A percentile compares a stretch with the other conserved stretches of the same genome.
These are phyloP conservation scores for Trichophyton rubrum DNA, from an alignment of 2,329 filamentous ascomycete species.

Conservation along the genomic window DNA sequence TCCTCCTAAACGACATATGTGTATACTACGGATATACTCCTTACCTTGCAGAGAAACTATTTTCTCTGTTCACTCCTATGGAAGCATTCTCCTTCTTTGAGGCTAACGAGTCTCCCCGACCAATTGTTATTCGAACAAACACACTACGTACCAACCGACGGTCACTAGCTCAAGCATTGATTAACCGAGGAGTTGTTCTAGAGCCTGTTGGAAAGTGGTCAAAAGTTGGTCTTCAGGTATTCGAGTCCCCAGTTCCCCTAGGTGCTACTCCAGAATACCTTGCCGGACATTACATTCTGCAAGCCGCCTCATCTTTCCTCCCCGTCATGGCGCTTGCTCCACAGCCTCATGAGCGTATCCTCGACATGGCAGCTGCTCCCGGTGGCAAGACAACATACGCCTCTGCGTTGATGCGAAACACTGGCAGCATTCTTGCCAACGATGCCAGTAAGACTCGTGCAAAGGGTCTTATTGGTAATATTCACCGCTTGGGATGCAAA, in stretches of 20 bases:
- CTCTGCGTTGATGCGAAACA: conserved; percentile 96
- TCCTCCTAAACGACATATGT: conserved; percentile 83
- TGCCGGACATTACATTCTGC: conserved; percentile 92
- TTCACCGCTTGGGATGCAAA: conserved; percentile 83
- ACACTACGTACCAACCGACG: conserved; percentile 65
- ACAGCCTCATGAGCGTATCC: conserved; percentile 78
- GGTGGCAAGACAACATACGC: conserved; percentile 95
- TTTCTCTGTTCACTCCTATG: conserved; percentile 77
- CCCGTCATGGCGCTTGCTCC: conserved; percentile 95
- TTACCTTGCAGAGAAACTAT: conserved; percentile 91
- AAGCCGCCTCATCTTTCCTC: conserved; percentile 91
- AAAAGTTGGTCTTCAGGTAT: conserved; percentile 93
- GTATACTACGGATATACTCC: conserved; percentile 93
- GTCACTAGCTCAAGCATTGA: conserved; percentile 82
- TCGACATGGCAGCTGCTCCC: conserved; percentile 91
- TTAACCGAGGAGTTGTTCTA: conserved; percentile 90
- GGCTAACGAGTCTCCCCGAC: conserved; percentile 88
- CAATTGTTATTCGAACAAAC: conserved; percentile 93
- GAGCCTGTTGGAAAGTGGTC: conserved; percentile 98
- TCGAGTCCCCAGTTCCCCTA: conserved; percentile 75
- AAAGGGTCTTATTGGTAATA: conserved; percentile 96
- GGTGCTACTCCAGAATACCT: conserved; percentile 96
- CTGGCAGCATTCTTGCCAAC: conserved; percentile 88
- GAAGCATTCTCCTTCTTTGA: conserved; percentile 98
- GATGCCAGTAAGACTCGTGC: conserved; percentile 87